Evolutionary conservation across 2,329 filamentous ascomycete genomes (phyloP).

Genomic region (Fusarium haematococcum): DNA sequence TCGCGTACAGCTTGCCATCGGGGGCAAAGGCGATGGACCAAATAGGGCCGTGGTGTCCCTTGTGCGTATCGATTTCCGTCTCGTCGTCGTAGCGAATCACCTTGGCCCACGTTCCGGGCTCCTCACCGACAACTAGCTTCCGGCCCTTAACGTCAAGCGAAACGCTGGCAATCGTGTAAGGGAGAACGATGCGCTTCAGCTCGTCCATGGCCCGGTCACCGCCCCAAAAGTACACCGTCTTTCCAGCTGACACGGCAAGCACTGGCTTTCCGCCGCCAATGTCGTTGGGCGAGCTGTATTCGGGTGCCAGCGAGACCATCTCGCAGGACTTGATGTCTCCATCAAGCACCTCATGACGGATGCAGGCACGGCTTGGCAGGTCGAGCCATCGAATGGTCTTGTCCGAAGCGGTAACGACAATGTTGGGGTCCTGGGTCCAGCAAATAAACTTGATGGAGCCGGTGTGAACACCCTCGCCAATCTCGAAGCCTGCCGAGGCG

Average conservation of each 20-base stretch:
- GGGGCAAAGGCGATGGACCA: conserved; percentile 97
- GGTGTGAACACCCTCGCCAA: conserved; percentile 84
- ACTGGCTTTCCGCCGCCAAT: conserved; percentile 77
- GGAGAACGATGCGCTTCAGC: conserved; percentile 83
- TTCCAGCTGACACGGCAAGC: conserved; percentile 92
- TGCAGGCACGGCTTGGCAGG: conserved; percentile 78
- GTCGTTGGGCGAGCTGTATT: conserved; percentile 69
- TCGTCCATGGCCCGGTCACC: conserved; percentile 75
- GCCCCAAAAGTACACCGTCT: conserved; percentile 92
- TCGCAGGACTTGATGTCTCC: conserved; percentile 93
- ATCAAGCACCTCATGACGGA: conserved; percentile 83
- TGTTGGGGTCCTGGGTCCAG: conserved; percentile 90
- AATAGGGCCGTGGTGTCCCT: conserved; percentile 96
- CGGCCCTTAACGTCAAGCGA: conserved; percentile 84
- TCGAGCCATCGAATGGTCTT: conserved; percentile 97
- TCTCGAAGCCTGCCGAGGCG: conserved; percentile 80
- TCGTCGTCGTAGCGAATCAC: conserved; percentile 91
- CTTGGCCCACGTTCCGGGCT: conserved; percentile 95
- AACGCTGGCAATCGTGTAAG: conserved; percentile 91
- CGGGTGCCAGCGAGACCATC: conserved; percentile 76
- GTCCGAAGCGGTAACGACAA: conserved; percentile 91
- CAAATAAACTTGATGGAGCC: conserved; percentile 96
- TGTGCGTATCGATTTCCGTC: conserved; percentile 89
- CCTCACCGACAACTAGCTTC: conserved; percentile 90
- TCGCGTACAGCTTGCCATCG: conserved; percentile 95